Percentiles rank a stretch among this genome's conserved stretches.
Conservation (phyloP, 306 rosid species). For the Vicia faba region DNA sequence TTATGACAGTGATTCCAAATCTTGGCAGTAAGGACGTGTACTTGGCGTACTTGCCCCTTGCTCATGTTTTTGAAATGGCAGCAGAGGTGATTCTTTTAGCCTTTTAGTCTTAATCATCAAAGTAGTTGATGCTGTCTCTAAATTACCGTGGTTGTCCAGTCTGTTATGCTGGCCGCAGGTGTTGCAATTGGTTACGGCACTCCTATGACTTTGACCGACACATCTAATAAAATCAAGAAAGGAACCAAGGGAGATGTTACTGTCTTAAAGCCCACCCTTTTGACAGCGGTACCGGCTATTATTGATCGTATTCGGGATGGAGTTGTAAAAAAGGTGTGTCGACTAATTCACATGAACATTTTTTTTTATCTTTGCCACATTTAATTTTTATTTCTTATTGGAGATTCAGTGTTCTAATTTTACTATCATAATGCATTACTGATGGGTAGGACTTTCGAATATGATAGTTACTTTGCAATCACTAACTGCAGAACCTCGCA, state of each 20-base stretch:
- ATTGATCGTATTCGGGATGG: conserved; percentile 88
- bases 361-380: conserved; percentile 11
- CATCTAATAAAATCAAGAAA: conserved; percentile 77
- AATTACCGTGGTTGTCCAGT: conserved; percentile 57
- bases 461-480: conserved; percentile 13
- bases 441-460: conserved; percentile 26
- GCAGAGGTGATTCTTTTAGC: conserved; percentile 67
- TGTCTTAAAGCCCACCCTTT: conserved; percentile 69
- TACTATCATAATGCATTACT: conserved; percentile 11
- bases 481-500: not conserved
- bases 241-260: conserved; percentile 93
- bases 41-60: conserved; percentile 92
- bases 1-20: conserved; percentile 72
- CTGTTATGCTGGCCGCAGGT: conserved; percentile 83
- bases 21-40: conserved; percentile 66
- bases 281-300: conserved; percentile 94
- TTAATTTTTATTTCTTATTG: not conserved
- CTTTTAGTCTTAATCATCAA: conserved; percentile 20
- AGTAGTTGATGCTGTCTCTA: conserved; percentile 33
- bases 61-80: conserved; percentile 94
- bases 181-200: conserved; percentile 76
- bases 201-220: conserved; percentile 76
- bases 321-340: conserved; percentile 68
- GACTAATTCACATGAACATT: conserved; percentile 11
- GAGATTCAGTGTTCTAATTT: not conserved